These are phyloP conservation scores for Penicillium sp. DNA, from an alignment of 2,329 filamentous ascomycete species.

Conservation along the genomic window DNA sequence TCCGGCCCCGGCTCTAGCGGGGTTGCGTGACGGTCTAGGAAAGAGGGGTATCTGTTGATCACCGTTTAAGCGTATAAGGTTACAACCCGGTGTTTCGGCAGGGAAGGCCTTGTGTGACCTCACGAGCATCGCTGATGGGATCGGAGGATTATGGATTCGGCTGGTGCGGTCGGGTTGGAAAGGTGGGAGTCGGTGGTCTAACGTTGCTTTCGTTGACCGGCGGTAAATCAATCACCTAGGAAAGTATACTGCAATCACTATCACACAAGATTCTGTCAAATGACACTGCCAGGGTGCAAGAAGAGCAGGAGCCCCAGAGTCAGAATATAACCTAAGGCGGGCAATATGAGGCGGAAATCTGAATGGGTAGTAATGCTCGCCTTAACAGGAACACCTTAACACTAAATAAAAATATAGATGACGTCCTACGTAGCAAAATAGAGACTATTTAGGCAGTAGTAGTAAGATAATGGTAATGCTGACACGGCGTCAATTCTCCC, in stretches of 20 bases:
- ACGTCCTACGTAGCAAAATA: neutral
- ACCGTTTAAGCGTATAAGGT: constrained; percentile 15
- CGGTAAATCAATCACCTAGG: neutral
- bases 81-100: constrained; percentile 16
- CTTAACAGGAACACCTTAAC: neutral
- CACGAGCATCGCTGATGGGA: constrained; percentile 11
- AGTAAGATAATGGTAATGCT: constrained; percentile 1
- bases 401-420: neutral
- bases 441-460: neutral
- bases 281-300: constrained; percentile 3
- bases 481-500: neutral
- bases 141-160: constrained; percentile 23
- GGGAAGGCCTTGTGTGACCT: constrained; percentile 16
- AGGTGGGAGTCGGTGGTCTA: constrained; percentile 1
- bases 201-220: neutral
- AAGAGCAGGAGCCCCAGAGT: neutral
- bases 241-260: constrained; percentile 4
- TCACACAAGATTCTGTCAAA: constrained; percentile 14
- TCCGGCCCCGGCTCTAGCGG: neutral
- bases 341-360: neutral
- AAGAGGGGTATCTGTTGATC: constrained; percentile 7
- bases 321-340: neutral
- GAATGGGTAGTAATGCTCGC: neutral
- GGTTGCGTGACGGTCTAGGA: constrained; percentile 3
- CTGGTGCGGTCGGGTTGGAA: constrained; percentile 18